Evolutionary conservation across 345 rosid genomes (phyloP), one percentile per base, ranked within the genome.

Genomic region (Kernera saxatilis): DNA sequence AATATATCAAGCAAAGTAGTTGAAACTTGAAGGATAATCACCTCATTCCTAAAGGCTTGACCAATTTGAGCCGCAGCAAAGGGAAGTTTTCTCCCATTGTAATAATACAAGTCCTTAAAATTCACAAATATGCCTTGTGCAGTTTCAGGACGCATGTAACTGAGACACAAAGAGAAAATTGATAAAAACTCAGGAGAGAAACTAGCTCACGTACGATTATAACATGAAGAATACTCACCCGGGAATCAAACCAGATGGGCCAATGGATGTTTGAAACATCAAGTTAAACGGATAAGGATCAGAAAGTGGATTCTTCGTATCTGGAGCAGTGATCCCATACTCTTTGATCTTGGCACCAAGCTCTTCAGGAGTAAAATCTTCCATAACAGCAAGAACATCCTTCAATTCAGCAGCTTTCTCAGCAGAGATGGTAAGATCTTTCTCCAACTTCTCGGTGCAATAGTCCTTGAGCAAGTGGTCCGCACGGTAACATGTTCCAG

Each of bases 41-140:
- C 98, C 97, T 91, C 98, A 68, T 93, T 93, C 75, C 98, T 84
- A 69, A 89, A 93, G 57, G 97, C 98, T 86, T 88, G 97, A 18
- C 98, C 98, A 83, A 91, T 88, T 80, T 93, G 98, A 62, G 98
- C 98, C 0, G 97, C 98, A 32, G 97, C 98, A 83, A 93, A 93
- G 8, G 98, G 97, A 50, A 93, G 94, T 78, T 89, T 93, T 55
- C 82, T 85, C 32, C 97, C 97, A 39, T 93, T 93, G 79, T 91
- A 88, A 80, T 93, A 86, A 68, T 93, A 93, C 77, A 91, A 60
- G 41, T 93, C 93, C 70, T 86, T 89, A 76, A 93, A 93, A 68
- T 93, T 89, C 46, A 93, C 98, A 70, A 93, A 93, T 39, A 93
- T 93, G 57, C 98, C 98, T 82, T 93, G 98, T 0, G 98, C 98